Evolutionary conservation across 345 rosid genomes (phyloP).

Genomic region (Syzygium aromaticum): DNA sequence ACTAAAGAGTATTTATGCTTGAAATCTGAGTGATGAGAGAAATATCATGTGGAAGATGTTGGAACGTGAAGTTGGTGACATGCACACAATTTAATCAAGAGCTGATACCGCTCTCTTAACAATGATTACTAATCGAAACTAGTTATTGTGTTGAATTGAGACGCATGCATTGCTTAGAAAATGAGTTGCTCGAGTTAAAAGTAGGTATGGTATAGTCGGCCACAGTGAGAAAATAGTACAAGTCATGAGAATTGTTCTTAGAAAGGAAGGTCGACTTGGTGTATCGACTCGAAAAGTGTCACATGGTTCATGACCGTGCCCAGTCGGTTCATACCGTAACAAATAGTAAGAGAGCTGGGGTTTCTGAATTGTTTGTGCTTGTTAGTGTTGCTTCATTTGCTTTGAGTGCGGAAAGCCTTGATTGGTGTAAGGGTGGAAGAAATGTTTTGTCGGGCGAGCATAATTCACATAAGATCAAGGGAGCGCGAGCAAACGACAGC

Average conservation of each 20-base stretch:
- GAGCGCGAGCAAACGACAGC: not conserved
- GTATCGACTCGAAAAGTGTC: not conserved
- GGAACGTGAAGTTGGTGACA: not conserved
- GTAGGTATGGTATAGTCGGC: rapidly evolving
- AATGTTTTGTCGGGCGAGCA: not conserved
- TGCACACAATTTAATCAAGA: not conserved
- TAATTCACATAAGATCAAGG: not conserved
- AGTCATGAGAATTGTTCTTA: not conserved
- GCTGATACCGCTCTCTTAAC: not conserved
- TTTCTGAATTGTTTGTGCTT: not conserved
- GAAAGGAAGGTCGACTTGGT: not conserved
- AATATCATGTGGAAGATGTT: not conserved
- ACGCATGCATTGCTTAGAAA: not conserved
- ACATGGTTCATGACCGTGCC: not conserved
- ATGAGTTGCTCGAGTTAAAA: not conserved
- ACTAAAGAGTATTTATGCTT: not conserved
- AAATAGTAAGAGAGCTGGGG: not conserved
- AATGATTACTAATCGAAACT: not conserved
- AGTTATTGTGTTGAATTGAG: not conserved
- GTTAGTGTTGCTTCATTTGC: not conserved
- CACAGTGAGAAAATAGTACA: not conserved
- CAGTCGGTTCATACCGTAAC: not conserved
- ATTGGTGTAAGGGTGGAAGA: not conserved
- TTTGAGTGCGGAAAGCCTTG: not conserved
- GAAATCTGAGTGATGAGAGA: not conserved